Percentiles rank a stretch among this genome's conserved stretches.
Conservation (phyloP, 2,329 filamentous ascomycete genomes). For the Penicillium crustosum region DNA sequence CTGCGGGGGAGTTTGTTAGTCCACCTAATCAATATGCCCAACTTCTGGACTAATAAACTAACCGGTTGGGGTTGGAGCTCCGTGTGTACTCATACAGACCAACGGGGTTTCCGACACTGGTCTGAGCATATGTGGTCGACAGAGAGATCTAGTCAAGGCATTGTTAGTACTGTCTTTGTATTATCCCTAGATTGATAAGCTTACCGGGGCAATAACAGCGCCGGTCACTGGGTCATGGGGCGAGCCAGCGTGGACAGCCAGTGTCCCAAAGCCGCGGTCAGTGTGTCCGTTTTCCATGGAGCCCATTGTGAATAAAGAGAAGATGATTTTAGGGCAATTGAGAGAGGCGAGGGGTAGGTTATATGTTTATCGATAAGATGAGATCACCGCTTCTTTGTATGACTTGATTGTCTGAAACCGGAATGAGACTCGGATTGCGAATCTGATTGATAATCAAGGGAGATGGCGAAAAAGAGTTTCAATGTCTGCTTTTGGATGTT, state of each 20-base stretch:
- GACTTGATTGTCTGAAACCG: neutral
- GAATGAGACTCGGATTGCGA: conserved; percentile 5
- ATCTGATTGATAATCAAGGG: conserved; percentile 13
- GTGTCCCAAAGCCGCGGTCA: conserved; percentile 80
- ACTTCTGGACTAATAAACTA: conserved; percentile 17
- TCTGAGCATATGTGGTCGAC: conserved; percentile 95
- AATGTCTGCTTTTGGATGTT: conserved; percentile 7
- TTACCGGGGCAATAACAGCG: conserved; percentile 83
- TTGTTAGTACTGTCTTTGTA: conserved; percentile 13
- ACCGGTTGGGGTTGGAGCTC: conserved; percentile 87
- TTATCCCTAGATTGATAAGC: conserved; percentile 20
- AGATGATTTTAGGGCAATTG: conserved; percentile 10
- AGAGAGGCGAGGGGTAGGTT: neutral
- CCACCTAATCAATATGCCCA: neutral
- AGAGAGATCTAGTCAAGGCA: conserved; percentile 68
- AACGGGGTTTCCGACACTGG: conserved; percentile 79
- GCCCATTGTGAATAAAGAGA: conserved; percentile 20
- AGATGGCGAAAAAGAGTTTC: conserved; percentile 5
- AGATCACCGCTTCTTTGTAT: conserved; percentile 9
- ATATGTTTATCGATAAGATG: conserved; percentile 8
- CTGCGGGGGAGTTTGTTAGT: conserved; percentile 41
- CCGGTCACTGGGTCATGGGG: conserved; percentile 89
- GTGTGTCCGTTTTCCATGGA: conserved; percentile 46
- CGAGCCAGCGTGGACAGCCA: conserved; percentile 90
- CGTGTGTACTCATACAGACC: conserved; percentile 91